Percentiles rank a stretch among this genome's conserved stretches.
These are phyloP conservation scores for Spathaspora sp. DNA, from an alignment of 1,139 yeast genomes.

Conservation along the genomic window DNA sequence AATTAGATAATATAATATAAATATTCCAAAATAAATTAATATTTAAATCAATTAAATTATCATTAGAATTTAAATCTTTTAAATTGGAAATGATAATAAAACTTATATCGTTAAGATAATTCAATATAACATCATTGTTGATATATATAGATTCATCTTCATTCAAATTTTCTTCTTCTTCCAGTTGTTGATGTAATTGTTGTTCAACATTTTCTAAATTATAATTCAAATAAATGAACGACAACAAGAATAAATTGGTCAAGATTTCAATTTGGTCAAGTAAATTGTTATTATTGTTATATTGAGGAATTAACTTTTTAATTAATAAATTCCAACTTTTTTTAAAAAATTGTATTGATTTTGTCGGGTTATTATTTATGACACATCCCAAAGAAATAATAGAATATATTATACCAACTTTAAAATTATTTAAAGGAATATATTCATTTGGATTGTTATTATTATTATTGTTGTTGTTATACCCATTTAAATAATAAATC, in stretches of 20 bases:
- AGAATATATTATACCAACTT: conserved; percentile 28
- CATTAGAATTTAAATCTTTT: conserved; percentile 16
- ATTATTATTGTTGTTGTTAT: conserved; percentile 8
- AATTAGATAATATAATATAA: conserved; percentile 39
- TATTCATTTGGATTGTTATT: not conserved
- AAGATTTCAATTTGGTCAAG: conserved; percentile 44
- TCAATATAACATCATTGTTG: conserved; percentile 38
- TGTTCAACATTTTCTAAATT: conserved; percentile 19
- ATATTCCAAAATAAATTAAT: conserved; percentile 44
- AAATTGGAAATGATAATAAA: conserved; percentile 31
- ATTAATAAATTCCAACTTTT: conserved; percentile 47
- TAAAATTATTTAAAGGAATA: conserved; percentile 18
- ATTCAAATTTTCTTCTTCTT: conserved; percentile 3
- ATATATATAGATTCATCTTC: conserved; percentile 16
- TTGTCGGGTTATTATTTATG: conserved; percentile 17
- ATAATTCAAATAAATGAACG: conserved; percentile 30
- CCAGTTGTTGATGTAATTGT: not conserved
- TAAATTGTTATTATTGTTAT: conserved; percentile 33
- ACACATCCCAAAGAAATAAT: conserved; percentile 27
- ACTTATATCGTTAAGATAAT: conserved; percentile 48
- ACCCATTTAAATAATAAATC: conserved; percentile 26
- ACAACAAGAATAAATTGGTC: conserved; percentile 32
- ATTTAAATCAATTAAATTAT: conserved; percentile 23
- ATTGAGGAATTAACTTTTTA: conserved; percentile 43
- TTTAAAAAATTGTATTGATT: conserved; percentile 34